Evolutionary conservation across 2,329 filamentous ascomycete species (phyloP).

Genomic region (Neonectria neomacrospora): DNA sequence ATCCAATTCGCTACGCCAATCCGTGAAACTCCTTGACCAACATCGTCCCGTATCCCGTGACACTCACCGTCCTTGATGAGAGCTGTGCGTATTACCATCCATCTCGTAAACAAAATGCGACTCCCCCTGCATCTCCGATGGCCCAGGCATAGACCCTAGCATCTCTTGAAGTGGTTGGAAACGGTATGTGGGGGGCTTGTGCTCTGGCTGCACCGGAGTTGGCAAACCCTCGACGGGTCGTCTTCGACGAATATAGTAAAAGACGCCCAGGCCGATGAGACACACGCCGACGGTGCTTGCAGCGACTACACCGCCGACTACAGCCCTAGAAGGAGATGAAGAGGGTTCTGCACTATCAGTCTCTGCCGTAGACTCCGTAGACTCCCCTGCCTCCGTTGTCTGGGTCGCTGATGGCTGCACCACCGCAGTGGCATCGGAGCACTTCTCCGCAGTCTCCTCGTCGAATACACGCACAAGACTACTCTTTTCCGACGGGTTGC

Average conservation of each 20-base stretch:
- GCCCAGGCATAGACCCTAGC: not conserved
- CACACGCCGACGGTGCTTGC: slow-evolving; percentile 9
- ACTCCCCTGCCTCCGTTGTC: not conserved
- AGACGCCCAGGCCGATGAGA: slow-evolving; percentile 14
- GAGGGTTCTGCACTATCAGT: not conserved
- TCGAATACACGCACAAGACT: slow-evolving; percentile 28
- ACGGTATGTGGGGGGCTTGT: slow-evolving; percentile 1
- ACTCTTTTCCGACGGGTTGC: slow-evolving; percentile 40
- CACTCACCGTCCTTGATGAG: slow-evolving; percentile 4
- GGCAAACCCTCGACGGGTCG: not conserved
- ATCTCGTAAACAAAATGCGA: slow-evolving; percentile 30
- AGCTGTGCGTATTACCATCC: slow-evolving; percentile 11
- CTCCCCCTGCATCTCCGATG: slow-evolving; percentile 25
- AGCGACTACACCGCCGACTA: slow-evolving; percentile 24
- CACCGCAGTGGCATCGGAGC: slow-evolving; percentile 18
- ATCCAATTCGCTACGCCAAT: slow-evolving; percentile 9
- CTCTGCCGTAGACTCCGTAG: not conserved
- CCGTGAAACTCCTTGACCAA: slow-evolving; percentile 6
- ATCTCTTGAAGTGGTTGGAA: slow-evolving; percentile 17
- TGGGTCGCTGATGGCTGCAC: slow-evolving; percentile 26
- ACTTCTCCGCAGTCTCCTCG: slow-evolving; percentile 12
- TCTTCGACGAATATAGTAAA: slow-evolving; percentile 6
- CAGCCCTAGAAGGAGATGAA: slow-evolving; percentile 9
- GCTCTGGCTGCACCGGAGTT: not conserved
- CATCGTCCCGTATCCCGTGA: not conserved